These are phyloP conservation scores for Claviceps capensis DNA, from an alignment of 2,329 filamentous ascomycete species.

Conservation along the genomic window DNA sequence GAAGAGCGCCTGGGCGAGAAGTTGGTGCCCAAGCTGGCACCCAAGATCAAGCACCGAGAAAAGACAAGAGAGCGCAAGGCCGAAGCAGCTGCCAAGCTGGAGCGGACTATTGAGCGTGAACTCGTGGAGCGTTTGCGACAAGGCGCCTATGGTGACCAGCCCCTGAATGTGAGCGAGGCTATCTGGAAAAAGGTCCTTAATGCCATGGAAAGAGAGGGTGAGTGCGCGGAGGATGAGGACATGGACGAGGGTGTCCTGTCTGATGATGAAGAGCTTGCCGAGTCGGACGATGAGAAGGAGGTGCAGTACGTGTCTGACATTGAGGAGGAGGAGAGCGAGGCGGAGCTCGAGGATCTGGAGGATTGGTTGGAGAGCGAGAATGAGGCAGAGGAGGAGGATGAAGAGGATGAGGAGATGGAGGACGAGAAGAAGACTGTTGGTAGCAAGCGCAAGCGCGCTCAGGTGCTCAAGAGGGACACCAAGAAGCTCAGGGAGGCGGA, in stretches of 20 bases:
- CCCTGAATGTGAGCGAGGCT: slow-evolving; percentile 84
- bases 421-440: slow-evolving; percentile 43
- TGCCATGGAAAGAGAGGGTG: slow-evolving; percentile 75
- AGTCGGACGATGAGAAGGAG: slow-evolving; percentile 56
- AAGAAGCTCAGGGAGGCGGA: slow-evolving; percentile 42
- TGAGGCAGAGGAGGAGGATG: slow-evolving; percentile 43
- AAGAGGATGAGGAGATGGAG: slow-evolving; percentile 43
- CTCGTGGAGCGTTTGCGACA: slow-evolving; percentile 81
- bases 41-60: slow-evolving; percentile 72
- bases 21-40: slow-evolving; percentile 76
- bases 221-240: slow-evolving; percentile 73
- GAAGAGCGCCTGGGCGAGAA: slow-evolving; percentile 81
- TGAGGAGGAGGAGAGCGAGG: slow-evolving; percentile 72
- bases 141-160: slow-evolving; percentile 87
- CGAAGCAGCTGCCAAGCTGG: slow-evolving; percentile 78
- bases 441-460: slow-evolving; percentile 40
- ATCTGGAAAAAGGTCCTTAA: slow-evolving; percentile 97
- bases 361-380: slow-evolving; percentile 79
- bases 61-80: slow-evolving; percentile 64
- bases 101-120: slow-evolving; percentile 89
- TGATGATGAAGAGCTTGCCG: slow-evolving; percentile 62
- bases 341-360: slow-evolving; percentile 68
- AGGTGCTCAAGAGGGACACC: slow-evolving; percentile 31
- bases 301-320: slow-evolving; percentile 92
- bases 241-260: slow-evolving; percentile 75